Conservation (phyloP, 768 basidiomycete species). For the Boletus speciosus region DNA sequence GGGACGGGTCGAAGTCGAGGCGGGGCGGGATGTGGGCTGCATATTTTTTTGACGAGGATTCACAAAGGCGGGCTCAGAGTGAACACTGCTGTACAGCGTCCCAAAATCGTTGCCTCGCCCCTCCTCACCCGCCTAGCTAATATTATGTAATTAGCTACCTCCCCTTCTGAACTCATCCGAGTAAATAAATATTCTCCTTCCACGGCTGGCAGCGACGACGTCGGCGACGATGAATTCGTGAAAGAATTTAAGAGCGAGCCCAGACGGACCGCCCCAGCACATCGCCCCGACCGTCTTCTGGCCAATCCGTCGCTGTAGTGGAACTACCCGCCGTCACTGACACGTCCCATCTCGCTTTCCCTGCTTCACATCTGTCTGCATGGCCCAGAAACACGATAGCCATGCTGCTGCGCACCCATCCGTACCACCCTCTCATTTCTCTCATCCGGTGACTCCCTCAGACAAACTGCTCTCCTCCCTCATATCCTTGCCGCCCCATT, state of each 20-base stretch:
- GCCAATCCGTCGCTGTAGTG: not conserved
- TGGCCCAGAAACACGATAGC: slow-evolving; percentile 29
- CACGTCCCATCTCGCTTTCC: slow-evolving; percentile 4
- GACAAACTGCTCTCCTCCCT: slow-evolving; percentile 46
- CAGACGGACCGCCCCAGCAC: slow-evolving; percentile 7
- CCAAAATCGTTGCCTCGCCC: not conserved
- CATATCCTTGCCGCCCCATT: slow-evolving; percentile 42
- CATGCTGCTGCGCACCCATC: slow-evolving; percentile 15
- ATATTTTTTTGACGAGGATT: slow-evolving; percentile 36
- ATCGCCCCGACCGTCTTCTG: not conserved
- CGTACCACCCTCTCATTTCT: slow-evolving; percentile 9
- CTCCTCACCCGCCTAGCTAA: not conserved
- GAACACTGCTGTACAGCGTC: not conserved
- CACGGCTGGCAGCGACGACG: slow-evolving; percentile 12
- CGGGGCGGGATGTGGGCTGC: slow-evolving; percentile 54
- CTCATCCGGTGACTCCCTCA: slow-evolving; percentile 33
- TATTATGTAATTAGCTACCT: slow-evolving; percentile 31
- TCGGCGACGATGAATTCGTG: slow-evolving; percentile 26
- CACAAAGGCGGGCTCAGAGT: slow-evolving; percentile 17
- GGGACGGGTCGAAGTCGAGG: slow-evolving; percentile 58
- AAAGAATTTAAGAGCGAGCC: slow-evolving; percentile 10
- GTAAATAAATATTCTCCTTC: slow-evolving; percentile 13
- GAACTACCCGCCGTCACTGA: not conserved
- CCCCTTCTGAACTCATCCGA: slow-evolving; percentile 5
- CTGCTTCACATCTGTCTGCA: slow-evolving; percentile 12